These are phyloP conservation scores for Chrysophaeum taylorii DNA, from an alignment of 352 stramenopile species.

Conservation along the genomic window DNA sequence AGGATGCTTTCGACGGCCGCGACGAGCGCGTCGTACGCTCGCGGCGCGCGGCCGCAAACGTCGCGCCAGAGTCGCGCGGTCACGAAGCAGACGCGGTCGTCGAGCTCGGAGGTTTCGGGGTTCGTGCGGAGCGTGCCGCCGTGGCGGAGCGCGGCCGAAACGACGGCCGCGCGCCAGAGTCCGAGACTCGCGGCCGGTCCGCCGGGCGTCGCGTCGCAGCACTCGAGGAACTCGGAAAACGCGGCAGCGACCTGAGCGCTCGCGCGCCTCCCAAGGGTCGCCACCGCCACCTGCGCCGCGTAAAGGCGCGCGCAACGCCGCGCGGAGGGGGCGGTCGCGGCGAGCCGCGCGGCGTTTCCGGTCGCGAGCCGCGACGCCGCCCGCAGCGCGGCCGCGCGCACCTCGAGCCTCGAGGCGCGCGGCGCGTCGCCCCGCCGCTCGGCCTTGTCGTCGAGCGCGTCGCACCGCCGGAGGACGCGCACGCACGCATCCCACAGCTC, in stretches of 20 bases:
- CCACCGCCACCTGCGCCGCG: too few relatives aligned
- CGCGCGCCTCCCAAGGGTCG: too few relatives aligned
- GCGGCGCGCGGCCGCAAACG: not conserved
- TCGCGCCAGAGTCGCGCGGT: not conserved
- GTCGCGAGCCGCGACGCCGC: too few relatives aligned
- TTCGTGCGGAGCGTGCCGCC: not conserved
- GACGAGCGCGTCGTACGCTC: constrained; percentile 2
- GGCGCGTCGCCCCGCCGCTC: too few relatives aligned
- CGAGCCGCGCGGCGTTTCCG: not conserved
- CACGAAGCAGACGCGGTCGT: not conserved
- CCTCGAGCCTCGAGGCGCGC: too few relatives aligned
- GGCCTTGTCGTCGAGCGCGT: not conserved
- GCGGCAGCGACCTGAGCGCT: not conserved
- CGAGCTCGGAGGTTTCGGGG: not conserved
- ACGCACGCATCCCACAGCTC: not conserved
- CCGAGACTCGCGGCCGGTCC: not conserved
- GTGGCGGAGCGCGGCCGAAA: not conserved
- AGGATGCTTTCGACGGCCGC: not conserved
- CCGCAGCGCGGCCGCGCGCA: too few relatives aligned
- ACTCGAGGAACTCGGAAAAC: not conserved
- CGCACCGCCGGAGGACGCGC: not conserved
- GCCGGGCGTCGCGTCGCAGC: not conserved
- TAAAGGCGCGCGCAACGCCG: not conserved
- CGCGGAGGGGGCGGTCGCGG: too few relatives aligned
- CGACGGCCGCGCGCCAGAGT: not conserved